phyloP scores from a whole-genome alignment of 176 grass and related monocot genomes.

The Eragrostis curvula region DNA sequence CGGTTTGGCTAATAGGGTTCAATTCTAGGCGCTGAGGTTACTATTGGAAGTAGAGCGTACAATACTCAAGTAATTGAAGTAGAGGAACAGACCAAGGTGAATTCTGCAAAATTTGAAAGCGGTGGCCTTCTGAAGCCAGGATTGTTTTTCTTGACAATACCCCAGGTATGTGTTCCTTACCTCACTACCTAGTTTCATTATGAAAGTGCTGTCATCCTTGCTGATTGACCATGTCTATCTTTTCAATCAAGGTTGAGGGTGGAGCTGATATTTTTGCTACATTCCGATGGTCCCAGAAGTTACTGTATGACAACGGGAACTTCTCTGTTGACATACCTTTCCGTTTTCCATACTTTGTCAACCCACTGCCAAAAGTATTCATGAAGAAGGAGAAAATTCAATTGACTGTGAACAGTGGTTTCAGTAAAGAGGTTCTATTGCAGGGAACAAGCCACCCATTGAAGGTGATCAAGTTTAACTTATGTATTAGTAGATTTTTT shows the following conservation, averaged over 20 bases:
- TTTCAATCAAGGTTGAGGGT: constrained; percentile 71
- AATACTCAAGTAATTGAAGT: constrained; percentile 68
- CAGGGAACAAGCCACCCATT: constrained; percentile 82
- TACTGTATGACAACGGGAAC: constrained; percentile 66
- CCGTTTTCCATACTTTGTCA: constrained; percentile 83
- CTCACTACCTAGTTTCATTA: constrained; percentile 11
- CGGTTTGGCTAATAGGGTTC: constrained; percentile 99
- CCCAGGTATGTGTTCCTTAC: constrained; percentile 55
- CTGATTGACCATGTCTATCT: constrained; percentile 20
- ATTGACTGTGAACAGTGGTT: constrained; percentile 73
- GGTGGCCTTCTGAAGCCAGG: constrained; percentile 68
- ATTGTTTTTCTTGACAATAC: constrained; percentile 73
- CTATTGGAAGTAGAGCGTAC: constrained; percentile 67
- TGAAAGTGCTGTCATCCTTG: constrained; percentile 21
- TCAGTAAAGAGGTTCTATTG: constrained; percentile 83
- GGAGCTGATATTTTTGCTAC: constrained; percentile 79
- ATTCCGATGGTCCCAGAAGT: constrained; percentile 91
- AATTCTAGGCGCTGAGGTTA: constrained; percentile 98
- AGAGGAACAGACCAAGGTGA: constrained; percentile 50
- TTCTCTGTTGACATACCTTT: constrained; percentile 84
- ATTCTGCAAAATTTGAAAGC: constrained; percentile 42
- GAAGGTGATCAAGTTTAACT: constrained; percentile 61
- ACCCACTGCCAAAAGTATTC: constrained; percentile 82
- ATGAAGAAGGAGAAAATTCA: constrained; percentile 94
- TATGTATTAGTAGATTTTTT: constrained; percentile 14